Base-by-base conservation (phyloP, 2,329 filamentous ascomycete genomes). In the Talaromyces piceae region DNA sequence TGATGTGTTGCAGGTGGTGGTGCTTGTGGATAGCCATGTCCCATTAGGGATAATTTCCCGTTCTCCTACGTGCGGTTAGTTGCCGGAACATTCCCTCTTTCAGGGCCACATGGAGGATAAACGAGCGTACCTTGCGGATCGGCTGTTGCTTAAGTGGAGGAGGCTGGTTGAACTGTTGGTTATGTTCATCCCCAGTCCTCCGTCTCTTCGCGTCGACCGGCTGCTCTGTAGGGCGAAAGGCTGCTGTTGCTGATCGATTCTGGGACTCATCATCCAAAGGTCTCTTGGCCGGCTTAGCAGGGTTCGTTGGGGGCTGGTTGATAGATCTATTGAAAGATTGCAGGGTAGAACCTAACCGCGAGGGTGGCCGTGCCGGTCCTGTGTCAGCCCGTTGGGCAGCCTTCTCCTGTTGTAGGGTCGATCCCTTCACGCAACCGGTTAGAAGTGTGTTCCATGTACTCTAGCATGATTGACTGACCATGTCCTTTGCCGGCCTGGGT, bases 91-190 rank as follows among this genome's bases (percentile, higher is more conserved):
- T 45, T 31, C 30, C 23, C 41, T n/a, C n/a, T n/a, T n/a, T n/a
- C n/a, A n/a, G n/a, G n/a, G n/a, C 50, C 22, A 30, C 28, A 28
- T 18, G 4, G 13, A 20, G 3, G 23, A 13, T 16, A 41, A 12
- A 41, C 26, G 13, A 47, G 54, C 74, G 70, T 72, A 88, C 84
- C 79, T 89, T 91, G 61, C 79, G 77, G 63, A 82, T 78, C 45
- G 48, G 52, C 55, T 90, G 88, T 53, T 91, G 83, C 58, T 94
- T 88, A 5, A 90, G 89, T 48, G 89, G 88, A 12, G 86, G 87
- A 45, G 78, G 81, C 50, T 81, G 78, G 43, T 81, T 76, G 37
- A 80, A 77, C 62, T 81, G 77, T 41, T 77, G 71, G 50, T 84
- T 81, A 51, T 84, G 79, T 56, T 88, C 83, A 55, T 82, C 78